Evolutionary conservation across 2,329 filamentous ascomycete genomes (phyloP).

Genomic region (Annulohypoxylon truncatum): DNA sequence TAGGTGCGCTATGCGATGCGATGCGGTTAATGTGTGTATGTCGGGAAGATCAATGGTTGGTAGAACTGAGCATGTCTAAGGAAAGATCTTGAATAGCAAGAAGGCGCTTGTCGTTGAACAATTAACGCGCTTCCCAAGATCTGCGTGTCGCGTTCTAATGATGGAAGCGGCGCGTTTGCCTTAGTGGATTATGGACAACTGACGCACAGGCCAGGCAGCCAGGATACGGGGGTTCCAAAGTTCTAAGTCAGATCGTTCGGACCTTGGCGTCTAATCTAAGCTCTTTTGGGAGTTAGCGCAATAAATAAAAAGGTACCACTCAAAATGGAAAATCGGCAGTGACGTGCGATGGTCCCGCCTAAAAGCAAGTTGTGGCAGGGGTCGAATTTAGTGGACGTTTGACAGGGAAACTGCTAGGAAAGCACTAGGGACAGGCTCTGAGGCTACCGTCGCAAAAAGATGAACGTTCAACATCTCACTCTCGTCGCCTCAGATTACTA

Average conservation of each 20-base stretch:
- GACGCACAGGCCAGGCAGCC: constrained; percentile 10
- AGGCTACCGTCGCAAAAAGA: constrained; percentile 41
- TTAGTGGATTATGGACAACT: constrained; percentile 7
- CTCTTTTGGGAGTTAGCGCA: constrained; percentile 12
- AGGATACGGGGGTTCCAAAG: background rate
- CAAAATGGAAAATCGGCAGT: constrained; percentile 40
- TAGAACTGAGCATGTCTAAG: background rate
- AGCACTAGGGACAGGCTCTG: constrained; percentile 10
- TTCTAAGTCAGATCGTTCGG: constrained; percentile 15
- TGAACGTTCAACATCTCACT: constrained; percentile 21
- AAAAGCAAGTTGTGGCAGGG: constrained; percentile 33
- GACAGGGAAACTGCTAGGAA: constrained; percentile 12
- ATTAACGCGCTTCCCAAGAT: constrained; percentile 34
- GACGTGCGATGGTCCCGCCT: constrained; percentile 39
- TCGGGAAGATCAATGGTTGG: background rate
- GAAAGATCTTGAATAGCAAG: background rate
- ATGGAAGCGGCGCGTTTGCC: constrained; percentile 17
- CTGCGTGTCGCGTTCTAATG: constrained; percentile 26
- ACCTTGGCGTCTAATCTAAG: constrained; percentile 14
- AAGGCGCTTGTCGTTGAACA: constrained; percentile 5
- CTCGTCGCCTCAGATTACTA: constrained; percentile 12
- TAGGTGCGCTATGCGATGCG: background rate
- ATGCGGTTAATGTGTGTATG: background rate
- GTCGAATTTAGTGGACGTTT: constrained; percentile 30
- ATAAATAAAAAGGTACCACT: constrained; percentile 24